Evolutionary conservation across 2,329 filamentous ascomycete genomes (phyloP), one percentile per base, ranked within the genome.

Genomic region (Verticillium zaregamsianum): DNA sequence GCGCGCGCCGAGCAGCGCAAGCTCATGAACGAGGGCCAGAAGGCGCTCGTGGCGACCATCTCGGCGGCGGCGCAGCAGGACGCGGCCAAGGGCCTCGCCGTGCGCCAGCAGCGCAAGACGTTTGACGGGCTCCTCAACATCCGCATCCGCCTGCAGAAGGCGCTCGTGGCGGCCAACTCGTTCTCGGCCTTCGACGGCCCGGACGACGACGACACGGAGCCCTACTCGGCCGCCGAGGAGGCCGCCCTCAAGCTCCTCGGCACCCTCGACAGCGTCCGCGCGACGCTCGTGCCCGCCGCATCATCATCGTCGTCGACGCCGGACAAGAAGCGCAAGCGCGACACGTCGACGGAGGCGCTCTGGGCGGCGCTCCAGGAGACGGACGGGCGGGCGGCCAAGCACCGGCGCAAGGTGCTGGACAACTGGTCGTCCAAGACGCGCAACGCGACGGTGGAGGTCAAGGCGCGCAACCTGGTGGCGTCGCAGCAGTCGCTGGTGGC

Each of bases 111-210:
- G 76, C 87, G 93, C 59, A 89, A 89, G 64, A 87, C 89, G 0
- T 99, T 97, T 70, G 94, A 98, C 68, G 86, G 91, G 0, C 85
- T 98, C 1, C 83, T 99, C 35, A 96, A 97, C 76, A 85, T 93
- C 15, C 88, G 95, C 23, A 97, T 99, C 71, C 91, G 94, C 64
- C 79, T 99, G 20, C 96, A 99, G 74, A 98, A 97, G 74, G 92
- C 91, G 2, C 78, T 99, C 15, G 85, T 95, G 17, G 89, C 91
- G 0, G 86, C 89, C 31, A 97, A 97, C 74, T 90, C 92, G 1
- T 80, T 96, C 49, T 74, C 82, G 17, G 71, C 79, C 1, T 67
- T 82, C 2, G 77, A 81, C 1, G 73, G 74, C 15, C 76, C 80
- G 1, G 74, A 74, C 15, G 75, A 81, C 2, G 67, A 70, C 5